phyloP scores from a whole-genome alignment of 345 rosid species.

The Stellera chamaejasme region DNA sequence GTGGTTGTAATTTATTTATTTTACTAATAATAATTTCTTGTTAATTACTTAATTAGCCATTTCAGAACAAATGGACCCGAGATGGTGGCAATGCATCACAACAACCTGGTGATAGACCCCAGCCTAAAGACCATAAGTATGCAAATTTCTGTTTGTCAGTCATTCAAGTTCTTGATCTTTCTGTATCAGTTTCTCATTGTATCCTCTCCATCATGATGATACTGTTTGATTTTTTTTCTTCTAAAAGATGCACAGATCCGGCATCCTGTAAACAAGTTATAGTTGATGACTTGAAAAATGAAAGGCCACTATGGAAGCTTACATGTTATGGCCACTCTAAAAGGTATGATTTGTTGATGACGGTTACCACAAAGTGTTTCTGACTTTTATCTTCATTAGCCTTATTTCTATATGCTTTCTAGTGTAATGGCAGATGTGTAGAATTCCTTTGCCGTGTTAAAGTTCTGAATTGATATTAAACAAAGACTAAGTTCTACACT shows the following conservation, averaged over 20 bases:
- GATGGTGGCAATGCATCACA: constrained; percentile 30
- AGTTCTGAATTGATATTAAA: neutral
- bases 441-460: too few species aligned
- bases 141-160: constrained; percentile 10
- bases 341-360: constrained; percentile 33
- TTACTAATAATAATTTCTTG: neutral
- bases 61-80: constrained; percentile 74
- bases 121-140: constrained; percentile 54
- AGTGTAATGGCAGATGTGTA: too few species aligned
- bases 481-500: neutral
- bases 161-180: too few species aligned
- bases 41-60: constrained; percentile 33
- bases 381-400: too few species aligned
- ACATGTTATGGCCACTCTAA: constrained; percentile 82
- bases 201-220: constrained; percentile 5
- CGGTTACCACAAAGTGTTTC: neutral
- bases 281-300: constrained; percentile 65
- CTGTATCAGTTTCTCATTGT: neutral
- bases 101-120: constrained; percentile 44
- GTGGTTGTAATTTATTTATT: too few species aligned
- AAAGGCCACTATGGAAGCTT: constrained; percentile 87
- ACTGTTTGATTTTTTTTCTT: neutral
- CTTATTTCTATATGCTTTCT: too few species aligned
- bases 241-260: constrained; percentile 72
- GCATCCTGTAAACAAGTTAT: constrained; percentile 58